Evolutionary conservation across 2,329 filamentous ascomycete genomes (phyloP), one percentile per base, ranked within the genome.

Genomic region (Aspergillus sp.): DNA sequence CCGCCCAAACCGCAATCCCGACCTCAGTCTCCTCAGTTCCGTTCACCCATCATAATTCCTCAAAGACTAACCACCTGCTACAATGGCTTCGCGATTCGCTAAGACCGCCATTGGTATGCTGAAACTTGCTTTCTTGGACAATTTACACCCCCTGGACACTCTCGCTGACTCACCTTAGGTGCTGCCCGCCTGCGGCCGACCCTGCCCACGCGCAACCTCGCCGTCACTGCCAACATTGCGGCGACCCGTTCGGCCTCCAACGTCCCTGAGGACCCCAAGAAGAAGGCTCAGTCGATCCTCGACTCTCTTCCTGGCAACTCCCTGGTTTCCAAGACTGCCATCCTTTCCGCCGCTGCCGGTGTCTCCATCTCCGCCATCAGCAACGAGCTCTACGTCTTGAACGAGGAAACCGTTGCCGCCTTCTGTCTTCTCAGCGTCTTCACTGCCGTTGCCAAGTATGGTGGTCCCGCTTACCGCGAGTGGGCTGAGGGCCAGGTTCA

Each of bases 331-430:
- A 98, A 98, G 85, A 90, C 89, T 61, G 93, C 93, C 66, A 91
- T 96, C 70, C 86, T 98, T 66, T 97, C 91, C 68, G 90, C 89
- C 64, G 85, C 86, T 58, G 88, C 93, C 66, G 91, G 87, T 76
- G 75, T 95, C 63, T 90, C 88, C 66, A 82, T 95, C 72, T 95
- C 93, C 70, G 93, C 90, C 67, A 90, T 98, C 76, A 94, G 88
- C 84, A 98, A 95, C 78, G 93, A 98, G 83, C 90, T 97, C 80
- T 97, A 96, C 76, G 90, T 98, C 71, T 81, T 98, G 76, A 98
- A 98, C 79, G 93, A 98, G 81, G 93, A 98, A 80, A 87, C 90
- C 56, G 87, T 98, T 69, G 88, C 95, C 67, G 88, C 88, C 59
- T 82, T 98, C 76, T 93, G 87, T 73, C 80, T 98, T 65, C 78